Evolutionary conservation across 2,329 filamentous ascomycete genomes (phyloP).

Genomic region (Fusarium floridanum): DNA sequence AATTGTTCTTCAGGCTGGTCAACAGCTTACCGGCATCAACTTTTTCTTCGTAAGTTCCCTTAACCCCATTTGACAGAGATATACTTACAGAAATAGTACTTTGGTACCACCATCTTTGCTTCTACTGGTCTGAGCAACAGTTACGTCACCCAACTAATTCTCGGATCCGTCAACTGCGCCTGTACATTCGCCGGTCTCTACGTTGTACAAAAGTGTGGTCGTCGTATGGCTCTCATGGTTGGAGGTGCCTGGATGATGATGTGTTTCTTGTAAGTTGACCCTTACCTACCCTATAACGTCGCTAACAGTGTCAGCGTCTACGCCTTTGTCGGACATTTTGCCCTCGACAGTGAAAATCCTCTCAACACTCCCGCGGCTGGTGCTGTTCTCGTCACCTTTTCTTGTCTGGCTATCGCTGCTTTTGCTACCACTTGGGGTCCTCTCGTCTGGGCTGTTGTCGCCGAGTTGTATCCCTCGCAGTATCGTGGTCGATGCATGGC

Average conservation of each 20-base stretch:
- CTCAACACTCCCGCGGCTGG: conserved; percentile 63
- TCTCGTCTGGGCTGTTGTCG: conserved; percentile 74
- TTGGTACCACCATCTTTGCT: conserved; percentile 74
- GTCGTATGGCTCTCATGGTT: conserved; percentile 71
- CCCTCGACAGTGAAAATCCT: conserved; percentile 57
- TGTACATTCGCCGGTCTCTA: conserved; percentile 76
- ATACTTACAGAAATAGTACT: conserved; percentile 56
- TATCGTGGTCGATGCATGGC: conserved; percentile 68
- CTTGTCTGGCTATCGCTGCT: conserved; percentile 75
- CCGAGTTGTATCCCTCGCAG: conserved; percentile 73
- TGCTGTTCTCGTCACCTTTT: conserved; percentile 74
- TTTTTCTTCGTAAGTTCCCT: conserved; percentile 66
- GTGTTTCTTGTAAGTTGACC: conserved; percentile 60
- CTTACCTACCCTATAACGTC: not conserved
- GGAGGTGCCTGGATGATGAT: conserved; percentile 73
- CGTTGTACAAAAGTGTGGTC: conserved; percentile 74
- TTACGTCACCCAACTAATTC: conserved; percentile 76
- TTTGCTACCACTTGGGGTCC: conserved; percentile 80
- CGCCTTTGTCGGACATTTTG: conserved; percentile 62
- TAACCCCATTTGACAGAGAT: not conserved
- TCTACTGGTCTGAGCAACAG: conserved; percentile 74
- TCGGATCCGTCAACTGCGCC: conserved; percentile 75
- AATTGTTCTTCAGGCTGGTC: conserved; percentile 72
- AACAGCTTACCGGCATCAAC: conserved; percentile 72
- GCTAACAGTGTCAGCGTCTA: conserved; percentile 52